Evolutionary conservation across 192 early-diverging fungal genomes (phyloP), one percentile per base, ranked within the genome.

Genomic region (Coemansia sp.): DNA sequence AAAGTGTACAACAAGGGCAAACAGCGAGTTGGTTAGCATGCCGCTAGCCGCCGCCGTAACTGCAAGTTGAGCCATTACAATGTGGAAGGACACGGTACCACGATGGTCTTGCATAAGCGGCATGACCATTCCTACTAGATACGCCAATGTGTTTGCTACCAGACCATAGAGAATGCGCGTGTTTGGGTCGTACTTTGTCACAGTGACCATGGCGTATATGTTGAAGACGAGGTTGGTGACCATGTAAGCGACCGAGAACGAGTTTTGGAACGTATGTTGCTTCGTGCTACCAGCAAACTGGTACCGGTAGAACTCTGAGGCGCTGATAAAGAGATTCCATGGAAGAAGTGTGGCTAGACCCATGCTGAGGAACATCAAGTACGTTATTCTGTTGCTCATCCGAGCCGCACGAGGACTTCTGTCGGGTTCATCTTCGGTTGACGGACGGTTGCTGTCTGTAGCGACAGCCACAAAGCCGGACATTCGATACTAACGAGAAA

Each of bases 271-370:
- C 24, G 85, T 88, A 41, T 86, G 62, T 29, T 83, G 82, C 44
- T 87, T 88, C 1, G 74, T 45, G 18, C 88, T 88, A 32, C 86
- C 87, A 32, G 70, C 66, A 71, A 92, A 90, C 68, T 84, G 78
- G 43, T 79, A 71, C 16, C 74, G 76, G 78, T 91, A 94, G 70
- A 89, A 94, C 62, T 88, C 89, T 1, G 89, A 86, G 2, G 92
- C 91, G 44, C 87, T 91, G 73, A 94, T 94, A 55, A 92, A 92
- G 29, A 89, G 83, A 77, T 93, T 93, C 92, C 92, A 93, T 30
- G 91, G 89, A 35, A 93, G 70, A 41, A 93, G 77, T 70, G 90
- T 88, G 16, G 91, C 86, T 20, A 90, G 74, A n/a, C 92, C 92
- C 74, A 90, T 90, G 7, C 89, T 63, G 45, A 89, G 86, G 67